These are phyloP conservation scores for Paraconiothyrium sp. DNA, from an alignment of 2,329 filamentous ascomycete species.

Conservation along the genomic window DNA sequence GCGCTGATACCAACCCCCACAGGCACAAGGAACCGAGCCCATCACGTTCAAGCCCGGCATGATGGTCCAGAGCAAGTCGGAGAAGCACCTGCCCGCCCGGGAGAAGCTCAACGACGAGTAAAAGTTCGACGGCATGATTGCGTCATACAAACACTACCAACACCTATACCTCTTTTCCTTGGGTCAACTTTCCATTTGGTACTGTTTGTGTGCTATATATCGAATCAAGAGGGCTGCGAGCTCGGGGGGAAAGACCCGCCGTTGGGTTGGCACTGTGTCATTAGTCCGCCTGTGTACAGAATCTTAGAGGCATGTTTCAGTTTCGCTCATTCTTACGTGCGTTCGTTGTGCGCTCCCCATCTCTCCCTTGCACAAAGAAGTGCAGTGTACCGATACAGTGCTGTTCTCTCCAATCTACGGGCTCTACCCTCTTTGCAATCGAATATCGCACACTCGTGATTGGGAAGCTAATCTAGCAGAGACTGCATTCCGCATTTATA, in stretches of 20 bases:
- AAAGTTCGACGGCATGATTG: slow-evolving; percentile 31
- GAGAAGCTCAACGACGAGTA: slow-evolving; percentile 47
- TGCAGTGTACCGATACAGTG: slow-evolving; percentile 32
- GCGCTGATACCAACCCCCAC: slow-evolving; percentile 24
- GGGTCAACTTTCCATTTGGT: slow-evolving; percentile 48
- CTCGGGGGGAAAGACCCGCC: slow-evolving; percentile 25
- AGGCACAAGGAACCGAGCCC: slow-evolving; percentile 50
- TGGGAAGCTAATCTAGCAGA: not conserved
- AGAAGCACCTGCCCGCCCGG: slow-evolving; percentile 37
- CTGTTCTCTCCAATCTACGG: slow-evolving; percentile 35
- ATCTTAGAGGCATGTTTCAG: slow-evolving; percentile 45
- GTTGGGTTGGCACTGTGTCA: slow-evolving; percentile 44
- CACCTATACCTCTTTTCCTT: slow-evolving; percentile 46
- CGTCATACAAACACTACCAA: slow-evolving; percentile 43
- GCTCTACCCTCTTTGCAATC: slow-evolving; percentile 15
- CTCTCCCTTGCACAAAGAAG: slow-evolving; percentile 9
- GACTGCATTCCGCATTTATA: too few relatives aligned
- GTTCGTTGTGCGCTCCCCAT: slow-evolving; percentile 17
- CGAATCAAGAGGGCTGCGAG: slow-evolving; percentile 37
- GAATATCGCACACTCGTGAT: not conserved
- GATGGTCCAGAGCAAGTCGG: slow-evolving; percentile 51
- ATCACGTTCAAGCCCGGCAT: slow-evolving; percentile 53
- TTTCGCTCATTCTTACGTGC: slow-evolving; percentile 27
- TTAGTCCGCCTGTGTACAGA: slow-evolving; percentile 51
- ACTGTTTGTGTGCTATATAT: slow-evolving; percentile 47